Evolutionary conservation across 2,329 filamentous ascomycete species (phyloP).

Genomic region (Chaetomiaceae sp.): DNA sequence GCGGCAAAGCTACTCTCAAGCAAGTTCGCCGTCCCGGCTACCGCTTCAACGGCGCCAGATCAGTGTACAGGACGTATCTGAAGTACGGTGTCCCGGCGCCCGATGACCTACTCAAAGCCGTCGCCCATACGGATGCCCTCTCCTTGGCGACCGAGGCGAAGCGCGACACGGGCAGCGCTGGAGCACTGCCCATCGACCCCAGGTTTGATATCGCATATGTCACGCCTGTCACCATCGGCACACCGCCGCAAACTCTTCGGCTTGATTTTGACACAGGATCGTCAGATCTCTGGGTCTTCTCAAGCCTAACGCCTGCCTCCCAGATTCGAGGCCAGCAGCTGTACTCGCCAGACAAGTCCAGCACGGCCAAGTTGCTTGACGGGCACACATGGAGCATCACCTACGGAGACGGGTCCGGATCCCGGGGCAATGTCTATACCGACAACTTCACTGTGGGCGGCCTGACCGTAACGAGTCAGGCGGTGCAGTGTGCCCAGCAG

Average conservation of each 20-base stretch:
- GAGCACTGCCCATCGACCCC: constrained; percentile 28
- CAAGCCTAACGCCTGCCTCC: constrained; percentile 31
- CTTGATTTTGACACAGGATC: constrained; percentile 30
- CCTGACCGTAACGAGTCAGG: constrained; percentile 39
- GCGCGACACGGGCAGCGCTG: constrained; percentile 30
- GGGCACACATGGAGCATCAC: constrained; percentile 40
- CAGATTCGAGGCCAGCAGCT: constrained; percentile 39
- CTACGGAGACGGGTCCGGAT: constrained; percentile 43
- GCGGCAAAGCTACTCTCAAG: constrained; percentile 29
- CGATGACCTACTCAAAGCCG: constrained; percentile 30
- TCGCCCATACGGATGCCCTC: constrained; percentile 26
- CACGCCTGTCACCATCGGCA: constrained; percentile 37
- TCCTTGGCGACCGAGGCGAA: constrained; percentile 3
- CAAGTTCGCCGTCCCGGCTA: constrained; percentile 34
- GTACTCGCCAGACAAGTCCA: constrained; percentile 39
- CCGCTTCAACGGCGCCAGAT: constrained; percentile 33
- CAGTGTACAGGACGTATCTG: constrained; percentile 37
- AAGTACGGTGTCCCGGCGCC: constrained; percentile 37
- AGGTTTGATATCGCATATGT: constrained; percentile 35
- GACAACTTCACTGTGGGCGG: constrained; percentile 44
- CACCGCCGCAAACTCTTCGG: constrained; percentile 26
- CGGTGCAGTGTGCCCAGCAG: constrained; percentile 41
- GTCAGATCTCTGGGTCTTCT: constrained; percentile 43
- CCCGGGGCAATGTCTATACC: constrained; percentile 41
- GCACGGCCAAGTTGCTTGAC: constrained; percentile 35